Evolutionary conservation across 192 early-diverging fungal genomes (phyloP).

Genomic region (Coemansia sp.): DNA sequence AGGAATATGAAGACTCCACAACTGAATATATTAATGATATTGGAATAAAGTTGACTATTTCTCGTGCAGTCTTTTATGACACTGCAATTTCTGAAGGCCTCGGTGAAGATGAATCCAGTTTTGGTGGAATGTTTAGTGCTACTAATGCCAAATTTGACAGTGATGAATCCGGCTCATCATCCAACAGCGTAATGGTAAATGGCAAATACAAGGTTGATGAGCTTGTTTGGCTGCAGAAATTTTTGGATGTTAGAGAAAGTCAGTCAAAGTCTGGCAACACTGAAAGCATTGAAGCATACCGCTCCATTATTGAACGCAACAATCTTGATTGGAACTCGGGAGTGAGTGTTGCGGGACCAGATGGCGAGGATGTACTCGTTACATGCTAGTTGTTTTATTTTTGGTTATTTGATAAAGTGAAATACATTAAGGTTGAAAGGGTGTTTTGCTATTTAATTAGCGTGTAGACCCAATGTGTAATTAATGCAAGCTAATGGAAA

Average conservation of each 20-base stretch:
- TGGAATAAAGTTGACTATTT: not conserved
- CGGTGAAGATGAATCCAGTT: not conserved
- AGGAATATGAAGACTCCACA: not conserved
- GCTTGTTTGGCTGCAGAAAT: not conserved
- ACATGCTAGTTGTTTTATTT: not conserved
- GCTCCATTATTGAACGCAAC: not conserved
- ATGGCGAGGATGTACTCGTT: not conserved
- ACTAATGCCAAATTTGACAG: slow-evolving; percentile 1
- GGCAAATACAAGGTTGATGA: not conserved
- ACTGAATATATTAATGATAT: not conserved
- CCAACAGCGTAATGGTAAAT: not conserved
- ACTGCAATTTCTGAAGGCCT: not conserved
- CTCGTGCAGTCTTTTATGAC: not conserved
- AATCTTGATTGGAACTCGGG: not conserved
- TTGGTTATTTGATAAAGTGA: not conserved
- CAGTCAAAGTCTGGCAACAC: not conserved
- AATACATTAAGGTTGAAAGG: too few species aligned
- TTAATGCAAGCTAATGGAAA: too few species aligned
- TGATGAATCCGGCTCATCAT: not conserved
- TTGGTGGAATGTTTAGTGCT: not conserved
- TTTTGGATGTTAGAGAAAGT: not conserved
- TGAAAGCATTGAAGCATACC: not conserved
- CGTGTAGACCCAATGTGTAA: not conserved
- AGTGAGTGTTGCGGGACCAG: not conserved
- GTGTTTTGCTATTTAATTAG: not conserved